Percentiles rank a stretch among this genome's conserved stretches.
phyloP scores from a whole-genome alignment of 495 filamentous ascomycete species.

The Podospora sp. region DNA sequence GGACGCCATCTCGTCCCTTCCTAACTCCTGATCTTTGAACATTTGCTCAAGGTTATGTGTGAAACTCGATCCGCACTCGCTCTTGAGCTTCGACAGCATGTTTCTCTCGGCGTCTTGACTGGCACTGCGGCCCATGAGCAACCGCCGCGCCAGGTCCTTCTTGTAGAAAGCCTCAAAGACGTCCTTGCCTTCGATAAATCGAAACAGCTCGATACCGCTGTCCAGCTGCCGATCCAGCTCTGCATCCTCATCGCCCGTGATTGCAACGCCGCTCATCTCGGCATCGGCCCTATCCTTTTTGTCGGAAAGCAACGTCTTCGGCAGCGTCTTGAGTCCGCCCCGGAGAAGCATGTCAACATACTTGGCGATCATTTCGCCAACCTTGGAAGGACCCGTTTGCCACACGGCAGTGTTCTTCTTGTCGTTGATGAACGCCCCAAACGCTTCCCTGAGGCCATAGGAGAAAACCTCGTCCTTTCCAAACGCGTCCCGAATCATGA shows the following conservation, averaged over 20 bases:
- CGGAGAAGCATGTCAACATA: constrained; percentile 90
- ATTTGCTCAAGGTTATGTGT: constrained; percentile 97
- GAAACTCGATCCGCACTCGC: constrained; percentile 89
- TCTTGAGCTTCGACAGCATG: constrained; percentile 90
- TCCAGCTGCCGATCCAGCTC: constrained; percentile 90
- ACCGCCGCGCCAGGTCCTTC: constrained; percentile 84
- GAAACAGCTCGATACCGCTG: constrained; percentile 87
- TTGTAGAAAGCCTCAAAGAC: constrained; percentile 99
- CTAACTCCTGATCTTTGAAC: constrained; percentile 97
- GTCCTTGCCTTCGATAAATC: constrained; percentile 95
- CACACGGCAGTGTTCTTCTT: constrained; percentile 67
- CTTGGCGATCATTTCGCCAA: constrained; percentile 98
- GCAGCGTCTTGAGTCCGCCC: constrained; percentile 80
- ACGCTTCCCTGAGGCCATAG: constrained; percentile 78
- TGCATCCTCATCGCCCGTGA: constrained; percentile 78
- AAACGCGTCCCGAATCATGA: constrained; percentile 72
- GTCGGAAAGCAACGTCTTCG: constrained; percentile 57
- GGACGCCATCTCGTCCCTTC: constrained; percentile 77
- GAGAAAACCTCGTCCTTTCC: constrained; percentile 70
- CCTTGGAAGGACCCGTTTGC: constrained; percentile 83
- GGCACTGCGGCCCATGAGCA: constrained; percentile 88
- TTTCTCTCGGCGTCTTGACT: constrained; percentile 92
- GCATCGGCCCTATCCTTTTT: constrained; percentile 51
- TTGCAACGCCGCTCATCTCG: constrained; percentile 56
- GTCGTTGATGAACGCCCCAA: constrained; percentile 88